phyloP scores from a whole-genome alignment of 2,329 filamentous ascomycete genomes.

The Fusarium coffeatum region DNA sequence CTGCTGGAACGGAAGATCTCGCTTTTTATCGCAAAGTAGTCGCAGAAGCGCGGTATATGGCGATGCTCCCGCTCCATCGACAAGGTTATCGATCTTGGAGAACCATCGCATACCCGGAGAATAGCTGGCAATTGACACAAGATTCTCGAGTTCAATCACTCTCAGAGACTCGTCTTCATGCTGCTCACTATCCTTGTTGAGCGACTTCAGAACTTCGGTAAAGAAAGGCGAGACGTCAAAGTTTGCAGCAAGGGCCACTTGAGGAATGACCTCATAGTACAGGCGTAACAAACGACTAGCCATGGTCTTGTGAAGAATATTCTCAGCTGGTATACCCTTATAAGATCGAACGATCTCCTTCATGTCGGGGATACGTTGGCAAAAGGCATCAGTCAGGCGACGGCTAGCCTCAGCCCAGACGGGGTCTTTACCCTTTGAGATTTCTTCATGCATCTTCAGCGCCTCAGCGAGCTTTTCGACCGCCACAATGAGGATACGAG shows the following conservation, averaged over 20 bases:
- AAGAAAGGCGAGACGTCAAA: constrained; percentile 88
- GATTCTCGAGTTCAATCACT: constrained; percentile 81
- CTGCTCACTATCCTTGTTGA: constrained; percentile 67
- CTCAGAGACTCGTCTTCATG: constrained; percentile 65
- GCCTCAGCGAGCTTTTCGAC: constrained; percentile 80
- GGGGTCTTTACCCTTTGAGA: constrained; percentile 51
- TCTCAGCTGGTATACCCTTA: constrained; percentile 73
- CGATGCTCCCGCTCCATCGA: constrained; percentile 59
- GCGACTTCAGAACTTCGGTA: constrained; percentile 71
- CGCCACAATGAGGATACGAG: constrained; percentile 80
- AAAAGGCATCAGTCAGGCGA: constrained; percentile 79
- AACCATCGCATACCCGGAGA: constrained; percentile 94
- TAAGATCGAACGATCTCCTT: constrained; percentile 83
- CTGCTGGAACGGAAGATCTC: constrained; percentile 53
- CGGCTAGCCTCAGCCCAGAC: constrained; percentile 77
- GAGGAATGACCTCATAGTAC: constrained; percentile 87
- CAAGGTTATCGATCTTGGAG: constrained; percentile 74
- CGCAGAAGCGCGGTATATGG: constrained; percentile 79
- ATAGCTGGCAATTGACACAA: constrained; percentile 81
- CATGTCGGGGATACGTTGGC: constrained; percentile 80
- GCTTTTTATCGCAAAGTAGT: constrained; percentile 49
- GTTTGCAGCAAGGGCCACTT: constrained; percentile 81
- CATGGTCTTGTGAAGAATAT: constrained; percentile 81
- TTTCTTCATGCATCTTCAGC: constrained; percentile 69
- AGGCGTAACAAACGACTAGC: constrained; percentile 80